Base-by-base conservation (phyloP, 2,329 filamentous ascomycete species). In the Aspergillus persii region DNA sequence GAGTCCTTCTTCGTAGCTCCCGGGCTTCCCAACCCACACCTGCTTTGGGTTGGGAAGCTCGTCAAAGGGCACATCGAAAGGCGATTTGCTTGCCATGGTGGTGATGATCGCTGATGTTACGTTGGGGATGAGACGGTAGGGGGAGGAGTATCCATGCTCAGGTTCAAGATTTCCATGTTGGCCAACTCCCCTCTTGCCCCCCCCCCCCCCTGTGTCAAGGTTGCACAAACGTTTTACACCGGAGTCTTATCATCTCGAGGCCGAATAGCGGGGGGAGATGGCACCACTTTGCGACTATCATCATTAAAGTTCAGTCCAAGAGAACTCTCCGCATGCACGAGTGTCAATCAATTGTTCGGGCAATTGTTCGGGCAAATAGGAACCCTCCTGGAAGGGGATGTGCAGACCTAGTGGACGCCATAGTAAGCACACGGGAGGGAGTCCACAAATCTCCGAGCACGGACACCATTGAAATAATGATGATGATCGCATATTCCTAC, bases 1-100 rank as follows among this genome's bases (percentile, higher is more conserved):
- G 0, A 84, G 70, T 3, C 83, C 83, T 70, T 86, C 83, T 54
- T 83, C 80, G 31, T 68, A 69, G 8, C 78, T 81, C 5, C 76
- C 77, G 0, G 81, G 77, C 8, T 70, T 60, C 4, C 76, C 79
- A 15, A 77, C 65, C 82, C 81, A 84, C 36, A 83, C 79, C 31
- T 77, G 78, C 29, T 73, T 78, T 6, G 77, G 78, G 57, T 84
- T 77, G 1, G 80, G 77, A 12, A 84, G 77, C 12, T 77, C 66
- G 61, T 81, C 79, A 60, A 76, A 81, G 4, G 74, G 70, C n/a
- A 57, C 64, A 44, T 73, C 70, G 53, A 69, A 73, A 2, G 64
- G 57, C 23, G 68, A 66, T 7, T n/a, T 15, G 29, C 27, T 30
- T 29, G 56, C 27, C 56, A 55, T 60, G n/a, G 39, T 50, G 18